These are phyloP conservation scores for Heterobasidion annosum DNA, from an alignment of 1,284 basidiomycete species.

Conservation along the genomic window DNA sequence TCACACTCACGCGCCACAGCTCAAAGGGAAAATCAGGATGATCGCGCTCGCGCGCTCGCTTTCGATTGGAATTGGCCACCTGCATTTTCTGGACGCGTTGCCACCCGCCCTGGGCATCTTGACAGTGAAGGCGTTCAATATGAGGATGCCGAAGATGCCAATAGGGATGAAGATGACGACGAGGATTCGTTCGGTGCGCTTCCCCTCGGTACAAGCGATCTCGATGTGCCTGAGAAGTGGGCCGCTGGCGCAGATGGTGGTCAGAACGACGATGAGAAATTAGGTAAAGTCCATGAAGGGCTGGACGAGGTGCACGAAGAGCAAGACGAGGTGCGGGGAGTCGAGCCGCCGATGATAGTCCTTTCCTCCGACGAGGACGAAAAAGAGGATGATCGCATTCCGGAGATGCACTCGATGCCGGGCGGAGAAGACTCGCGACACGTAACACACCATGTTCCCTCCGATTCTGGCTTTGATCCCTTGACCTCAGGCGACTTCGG, in stretches of 20 bases:
- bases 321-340: neutral
- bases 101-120: conserved; percentile 19
- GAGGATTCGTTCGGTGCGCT: conserved; percentile 11
- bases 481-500: neutral
- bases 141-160: conserved; percentile 14
- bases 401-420: neutral
- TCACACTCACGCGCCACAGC: too few species aligned
- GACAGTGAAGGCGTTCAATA: neutral
- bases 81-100: conserved; percentile 21
- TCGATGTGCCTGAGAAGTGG: conserved; percentile 13
- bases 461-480: neutral
- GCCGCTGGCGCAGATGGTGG: conserved; percentile 5
- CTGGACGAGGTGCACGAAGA: neutral
- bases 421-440: neutral
- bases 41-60: neutral
- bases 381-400: neutral
- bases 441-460: too few species aligned
- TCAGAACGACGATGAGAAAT: conserved; percentile 7
- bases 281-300: neutral
- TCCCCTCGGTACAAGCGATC: conserved; percentile 16
- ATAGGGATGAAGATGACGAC: conserved; percentile 17
- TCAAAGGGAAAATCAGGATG: too few species aligned
- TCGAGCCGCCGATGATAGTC: neutral
- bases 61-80: conserved; percentile 28
- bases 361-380: neutral